These are phyloP conservation scores for Obelidium mucronatum DNA, from an alignment of 192 early-diverging fungal species.

Conservation along the genomic window DNA sequence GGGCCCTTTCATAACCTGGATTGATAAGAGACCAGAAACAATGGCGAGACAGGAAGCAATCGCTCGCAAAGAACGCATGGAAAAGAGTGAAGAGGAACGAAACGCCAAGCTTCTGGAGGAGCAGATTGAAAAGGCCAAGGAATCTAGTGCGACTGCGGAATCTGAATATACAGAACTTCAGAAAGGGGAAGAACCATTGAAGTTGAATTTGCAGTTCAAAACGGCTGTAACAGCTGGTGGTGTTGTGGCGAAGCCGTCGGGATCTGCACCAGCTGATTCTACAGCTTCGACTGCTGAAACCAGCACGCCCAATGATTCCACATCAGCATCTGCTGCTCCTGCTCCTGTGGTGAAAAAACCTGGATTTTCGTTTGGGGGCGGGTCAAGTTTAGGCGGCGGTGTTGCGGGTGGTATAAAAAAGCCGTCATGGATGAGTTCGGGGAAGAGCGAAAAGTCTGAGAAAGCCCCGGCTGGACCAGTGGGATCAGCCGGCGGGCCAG, in stretches of 20 bases:
- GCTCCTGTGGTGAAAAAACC: constrained; percentile 5
- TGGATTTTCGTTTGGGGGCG: constrained; percentile 27
- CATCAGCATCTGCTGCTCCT: not conserved
- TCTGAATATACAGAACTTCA: constrained; percentile 63
- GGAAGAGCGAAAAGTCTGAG: not conserved
- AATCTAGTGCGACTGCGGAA: constrained; percentile 39
- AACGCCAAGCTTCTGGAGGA: constrained; percentile 78
- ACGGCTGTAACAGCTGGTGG: not conserved
- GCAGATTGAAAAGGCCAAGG: constrained; percentile 82
- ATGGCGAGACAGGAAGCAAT: constrained; percentile 83
- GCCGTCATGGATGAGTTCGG: constrained; percentile 32
- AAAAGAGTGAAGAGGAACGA: constrained; percentile 87
- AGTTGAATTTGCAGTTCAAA: constrained; percentile 66
- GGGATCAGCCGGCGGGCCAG: constrained; percentile 30
- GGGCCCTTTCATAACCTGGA: constrained; percentile 78
- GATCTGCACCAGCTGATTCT: not conserved
- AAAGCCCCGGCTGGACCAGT: constrained; percentile 12
- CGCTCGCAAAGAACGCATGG: constrained; percentile 77
- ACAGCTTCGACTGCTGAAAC: not conserved
- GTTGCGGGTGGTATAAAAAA: constrained; percentile 6
- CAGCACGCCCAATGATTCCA: not conserved
- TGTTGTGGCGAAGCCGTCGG: not conserved
- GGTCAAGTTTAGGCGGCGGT: not conserved
- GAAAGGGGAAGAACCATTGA: constrained; percentile 75
- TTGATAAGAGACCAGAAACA: constrained; percentile 90